phyloP scores from a whole-genome alignment of 805 yeast species.

The Sugiyamaella americana region DNA sequence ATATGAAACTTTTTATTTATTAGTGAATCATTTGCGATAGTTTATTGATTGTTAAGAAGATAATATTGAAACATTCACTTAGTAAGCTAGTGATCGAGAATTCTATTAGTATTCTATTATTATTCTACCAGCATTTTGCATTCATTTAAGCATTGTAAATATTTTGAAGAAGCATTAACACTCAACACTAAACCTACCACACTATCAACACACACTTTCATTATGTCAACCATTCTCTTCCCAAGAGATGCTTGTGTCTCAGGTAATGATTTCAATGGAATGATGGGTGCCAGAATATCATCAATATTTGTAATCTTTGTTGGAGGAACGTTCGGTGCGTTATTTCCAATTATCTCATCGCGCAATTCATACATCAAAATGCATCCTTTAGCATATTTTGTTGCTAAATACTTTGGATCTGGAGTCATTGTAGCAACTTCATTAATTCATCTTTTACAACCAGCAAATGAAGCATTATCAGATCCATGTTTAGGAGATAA shows the following conservation, averaged over 20 bases:
- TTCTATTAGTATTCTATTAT: too few relatives aligned
- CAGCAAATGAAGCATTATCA: conserved; percentile 29
- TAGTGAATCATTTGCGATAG: too few relatives aligned
- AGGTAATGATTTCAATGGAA: conserved; percentile 34
- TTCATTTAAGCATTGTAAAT: too few relatives aligned
- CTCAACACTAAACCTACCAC: background rate
- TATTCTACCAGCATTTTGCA: too few relatives aligned
- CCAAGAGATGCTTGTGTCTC: conserved; percentile 9
- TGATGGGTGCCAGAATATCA: conserved; percentile 44
- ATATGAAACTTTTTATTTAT: too few relatives aligned
- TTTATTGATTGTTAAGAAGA: too few relatives aligned
- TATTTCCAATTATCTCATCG: conserved; percentile 38
- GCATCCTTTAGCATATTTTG: conserved; percentile 29
- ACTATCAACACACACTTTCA: background rate
- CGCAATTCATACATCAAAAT: conserved; percentile 21
- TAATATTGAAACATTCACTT: too few relatives aligned
- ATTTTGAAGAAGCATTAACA: too few relatives aligned
- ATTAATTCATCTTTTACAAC: conserved; percentile 54
- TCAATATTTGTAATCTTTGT: conserved; percentile 54
- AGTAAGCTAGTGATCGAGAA: too few relatives aligned
- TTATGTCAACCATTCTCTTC: too few relatives aligned
- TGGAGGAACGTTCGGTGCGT: conserved; percentile 43
- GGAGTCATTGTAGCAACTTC: conserved; percentile 78
- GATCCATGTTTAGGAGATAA: conserved; percentile 17
- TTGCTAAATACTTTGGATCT: conserved; percentile 53